Evolutionary conservation across 805 yeast species (phyloP), one percentile per base, ranked within the genome.

Genomic region (Yueomyces sp.): DNA sequence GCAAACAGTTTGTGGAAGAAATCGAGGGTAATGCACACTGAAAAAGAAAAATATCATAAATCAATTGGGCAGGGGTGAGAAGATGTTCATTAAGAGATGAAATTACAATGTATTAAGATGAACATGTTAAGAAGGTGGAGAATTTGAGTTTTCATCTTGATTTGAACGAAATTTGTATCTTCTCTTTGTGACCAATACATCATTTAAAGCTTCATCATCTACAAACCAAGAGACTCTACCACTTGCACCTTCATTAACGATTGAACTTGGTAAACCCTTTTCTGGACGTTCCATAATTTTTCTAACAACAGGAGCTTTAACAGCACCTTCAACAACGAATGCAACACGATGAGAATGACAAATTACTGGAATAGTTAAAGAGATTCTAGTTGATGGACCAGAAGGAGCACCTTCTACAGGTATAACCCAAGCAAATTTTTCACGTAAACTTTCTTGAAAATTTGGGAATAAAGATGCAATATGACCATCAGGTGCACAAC

Each of bases 401-500:
- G 77, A 73, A 38, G 98, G 97, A 0, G 96, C 94, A 46, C 86
- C 82, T 49, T 77, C 81, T 5, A 90, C 94, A 1, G 96, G 94
- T 28, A 85, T 83, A 49, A 88, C 88, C 96, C 97, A 90, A 1
- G 96, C 96, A 52, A 82, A 73, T 48, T 81, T 76, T 62, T 90
- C 98, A 57, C 96, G 74, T 51, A 90, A 68, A 44, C 84, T 81
- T 52, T 85, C 92, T 56, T 85, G 92, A 48, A 65, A 67, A 59
- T 82, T 81, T 27, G 98, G 98, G 70, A 90, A 90, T 44, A 90
- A 73, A n/a, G 95, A 86, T 42, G 96, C 95, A 57, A 86, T 85
- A 63, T 90, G 98, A 27, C 98, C 98, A 63, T 90, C 98, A 3
- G 97, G 97, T 1, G 98, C 98, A 70, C 97, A 90, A 28, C 98